These are phyloP conservation scores for Populus tremula DNA, from an alignment of 345 rosid genomes.

Conservation along the genomic window DNA sequence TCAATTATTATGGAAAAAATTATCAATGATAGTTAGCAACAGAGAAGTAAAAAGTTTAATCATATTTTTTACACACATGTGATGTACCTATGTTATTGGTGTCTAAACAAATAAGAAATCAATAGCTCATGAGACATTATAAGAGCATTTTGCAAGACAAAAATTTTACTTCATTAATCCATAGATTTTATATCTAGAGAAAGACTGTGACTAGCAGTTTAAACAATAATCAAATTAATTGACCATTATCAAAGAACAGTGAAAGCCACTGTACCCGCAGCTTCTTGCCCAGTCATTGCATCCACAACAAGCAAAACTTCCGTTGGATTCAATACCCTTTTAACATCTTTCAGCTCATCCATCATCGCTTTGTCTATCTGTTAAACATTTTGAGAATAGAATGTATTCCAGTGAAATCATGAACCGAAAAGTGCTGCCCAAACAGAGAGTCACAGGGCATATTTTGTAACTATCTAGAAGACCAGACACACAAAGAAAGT, in stretches of 20 bases:
- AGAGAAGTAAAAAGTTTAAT: neutral
- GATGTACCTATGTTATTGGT: neutral
- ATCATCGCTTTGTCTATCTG: slow-evolving; percentile 97
- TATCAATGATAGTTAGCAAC: neutral
- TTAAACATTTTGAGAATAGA: slow-evolving; percentile 7
- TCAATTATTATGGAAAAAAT: neutral
- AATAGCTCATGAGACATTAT: neutral
- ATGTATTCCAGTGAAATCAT: neutral
- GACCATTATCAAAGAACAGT: slow-evolving; percentile 1
- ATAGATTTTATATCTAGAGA: neutral
- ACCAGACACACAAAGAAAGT: neutral
- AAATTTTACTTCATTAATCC: neutral
- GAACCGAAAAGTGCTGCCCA: neutral
- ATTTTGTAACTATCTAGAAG: neutral
- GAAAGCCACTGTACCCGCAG: slow-evolving; percentile 57
- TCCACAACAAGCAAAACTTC: slow-evolving; percentile 96
- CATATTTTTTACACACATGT: neutral
- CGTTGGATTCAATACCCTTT: slow-evolving; percentile 72
- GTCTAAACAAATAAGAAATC: neutral
- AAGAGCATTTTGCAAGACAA: neutral
- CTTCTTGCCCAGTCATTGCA: slow-evolving; percentile 99
- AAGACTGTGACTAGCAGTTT: neutral
- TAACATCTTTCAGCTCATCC: slow-evolving; percentile 98
- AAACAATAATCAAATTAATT: neutral
- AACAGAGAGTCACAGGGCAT: neutral